Base-by-base conservation (phyloP, 768 basidiomycete species). In the Tulasnella sp. region DNA sequence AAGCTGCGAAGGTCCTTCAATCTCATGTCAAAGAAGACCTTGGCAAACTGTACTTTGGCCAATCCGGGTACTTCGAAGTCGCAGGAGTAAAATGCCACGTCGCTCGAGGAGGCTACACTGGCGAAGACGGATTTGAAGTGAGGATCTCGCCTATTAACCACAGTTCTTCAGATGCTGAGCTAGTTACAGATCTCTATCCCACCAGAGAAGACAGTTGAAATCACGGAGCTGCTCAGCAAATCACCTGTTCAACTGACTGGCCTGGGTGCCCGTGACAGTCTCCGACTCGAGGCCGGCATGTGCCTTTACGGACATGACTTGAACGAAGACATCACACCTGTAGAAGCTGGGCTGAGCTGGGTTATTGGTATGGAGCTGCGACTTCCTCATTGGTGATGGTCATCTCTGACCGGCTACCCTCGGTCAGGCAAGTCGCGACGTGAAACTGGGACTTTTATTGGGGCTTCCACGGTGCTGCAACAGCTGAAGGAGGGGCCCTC, bases 81-180 rank as follows among this genome's bases (percentile, higher is more conserved):
- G 92, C 93, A 80, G 93, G 92, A 80, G 91, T 92, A 83, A 92
- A 92, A 84, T 89, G 95, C 48, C 96, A 99, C 84, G 91, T 99
- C 42, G 94, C 96, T 11, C 92, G 98, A 22, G 95, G 96, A 41
- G 98, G 98, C 6, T 99, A 99, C 86, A 99, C 98, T 0, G 98
- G 98, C 16, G 98, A 99, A 87, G 98, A 99, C 86, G 98, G 98
- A 0, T 99, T 99, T 83, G 98, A 99, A 89, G 96, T 92, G 37
- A 80, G 87, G 28, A 46, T 81, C 41, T 80, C 42, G 72, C 22
- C 48, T 41, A n/a, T 37, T 58, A 16, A 22, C 11, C n/a, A 24
- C 22, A 11, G 40, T 48, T 20, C 37, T 42, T 22, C 58, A 31
- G n/a, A 11, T 9, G 20, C 37, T 40, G 1, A 72, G 5, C 48